Conservation (phyloP, 140 eudicot genomes). For the Stevia rebaudiana region DNA sequence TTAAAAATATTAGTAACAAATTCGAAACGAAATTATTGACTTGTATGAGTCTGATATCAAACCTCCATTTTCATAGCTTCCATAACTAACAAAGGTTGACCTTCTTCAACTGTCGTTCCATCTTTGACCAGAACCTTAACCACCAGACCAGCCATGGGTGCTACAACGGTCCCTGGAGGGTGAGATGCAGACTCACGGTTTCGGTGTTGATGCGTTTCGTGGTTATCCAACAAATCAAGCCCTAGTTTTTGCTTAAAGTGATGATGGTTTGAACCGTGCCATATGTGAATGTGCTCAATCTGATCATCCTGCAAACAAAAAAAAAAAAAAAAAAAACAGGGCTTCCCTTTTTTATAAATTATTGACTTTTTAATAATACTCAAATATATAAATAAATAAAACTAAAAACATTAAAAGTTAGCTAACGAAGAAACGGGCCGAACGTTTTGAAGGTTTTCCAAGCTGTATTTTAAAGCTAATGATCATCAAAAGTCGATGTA, state of each 20-base stretch:
- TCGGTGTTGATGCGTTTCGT: slow-evolving; percentile 46
- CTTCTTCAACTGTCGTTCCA: slow-evolving; percentile 68
- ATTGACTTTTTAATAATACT: neutral
- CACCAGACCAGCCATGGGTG: slow-evolving; percentile 97
- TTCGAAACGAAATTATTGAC: neutral
- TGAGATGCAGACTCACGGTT: slow-evolving; percentile 45
- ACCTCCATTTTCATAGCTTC: slow-evolving; percentile 99
- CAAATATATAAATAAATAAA: neutral
- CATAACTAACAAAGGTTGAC: slow-evolving; percentile 83
- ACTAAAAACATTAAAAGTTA: neutral
- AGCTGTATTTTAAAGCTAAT: neutral
- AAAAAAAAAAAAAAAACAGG: neutral
- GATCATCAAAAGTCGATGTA: neutral
- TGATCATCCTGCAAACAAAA: slow-evolving; percentile 59
- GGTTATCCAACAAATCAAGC: slow-evolving; percentile 48
- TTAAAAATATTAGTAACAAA: neutral
- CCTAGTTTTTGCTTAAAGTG: slow-evolving; percentile 58
- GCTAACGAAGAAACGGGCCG: neutral
- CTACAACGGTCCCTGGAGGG: slow-evolving; percentile 65
- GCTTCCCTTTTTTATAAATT: neutral
- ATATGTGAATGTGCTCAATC: slow-evolving; percentile 69
- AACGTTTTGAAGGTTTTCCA: neutral
- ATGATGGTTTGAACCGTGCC: slow-evolving; percentile 76
- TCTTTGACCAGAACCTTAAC: slow-evolving; percentile 70
- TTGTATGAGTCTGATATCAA: slow-evolving; percentile 8